These are phyloP conservation scores for Backusella morwellensis DNA, from an alignment of 192 early-diverging fungal genomes.

Conservation along the genomic window DNA sequence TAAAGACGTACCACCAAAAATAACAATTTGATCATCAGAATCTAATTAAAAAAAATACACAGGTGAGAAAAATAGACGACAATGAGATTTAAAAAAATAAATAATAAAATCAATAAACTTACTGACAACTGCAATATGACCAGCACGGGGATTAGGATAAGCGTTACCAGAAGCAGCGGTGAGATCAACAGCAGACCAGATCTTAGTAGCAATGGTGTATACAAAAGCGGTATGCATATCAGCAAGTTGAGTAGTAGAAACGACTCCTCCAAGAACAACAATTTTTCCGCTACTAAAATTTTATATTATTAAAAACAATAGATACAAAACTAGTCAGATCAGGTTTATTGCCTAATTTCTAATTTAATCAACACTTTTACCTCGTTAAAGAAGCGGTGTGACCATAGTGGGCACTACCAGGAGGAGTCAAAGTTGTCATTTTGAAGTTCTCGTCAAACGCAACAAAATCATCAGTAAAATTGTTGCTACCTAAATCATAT, in stretches of 20 bases:
- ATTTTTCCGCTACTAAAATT: constrained; percentile 23
- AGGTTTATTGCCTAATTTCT: not conserved
- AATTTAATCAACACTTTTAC: constrained; percentile 3
- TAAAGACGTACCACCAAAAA: constrained; percentile 31
- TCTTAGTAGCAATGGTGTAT: constrained; percentile 18
- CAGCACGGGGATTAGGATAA: constrained; percentile 2
- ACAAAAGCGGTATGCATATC: constrained; percentile 10
- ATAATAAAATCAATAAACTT: constrained; percentile 14
- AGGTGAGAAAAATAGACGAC: too few relatives aligned
- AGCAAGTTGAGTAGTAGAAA: not conserved
- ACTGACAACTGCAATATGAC: constrained; percentile 29
- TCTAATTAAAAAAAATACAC: not conserved
- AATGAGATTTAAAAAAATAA: too few relatives aligned
- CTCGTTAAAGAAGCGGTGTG: constrained; percentile 19
- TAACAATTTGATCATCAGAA: too few relatives aligned
- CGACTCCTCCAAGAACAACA: constrained; percentile 30
- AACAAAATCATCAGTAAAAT: constrained; percentile 10
- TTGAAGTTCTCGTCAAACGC: constrained; percentile 8
- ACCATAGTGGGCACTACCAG: not conserved
- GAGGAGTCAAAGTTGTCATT: not conserved
- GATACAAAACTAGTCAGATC: not conserved
- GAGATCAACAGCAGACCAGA: not conserved
- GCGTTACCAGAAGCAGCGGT: not conserved
- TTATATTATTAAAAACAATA: not conserved
- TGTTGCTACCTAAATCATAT: not conserved